Percentiles rank a stretch among this genome's conserved stretches.
phyloP scores from a whole-genome alignment of 225 moss, liverwort and hornwort species.

The Lunularia cruciata region DNA sequence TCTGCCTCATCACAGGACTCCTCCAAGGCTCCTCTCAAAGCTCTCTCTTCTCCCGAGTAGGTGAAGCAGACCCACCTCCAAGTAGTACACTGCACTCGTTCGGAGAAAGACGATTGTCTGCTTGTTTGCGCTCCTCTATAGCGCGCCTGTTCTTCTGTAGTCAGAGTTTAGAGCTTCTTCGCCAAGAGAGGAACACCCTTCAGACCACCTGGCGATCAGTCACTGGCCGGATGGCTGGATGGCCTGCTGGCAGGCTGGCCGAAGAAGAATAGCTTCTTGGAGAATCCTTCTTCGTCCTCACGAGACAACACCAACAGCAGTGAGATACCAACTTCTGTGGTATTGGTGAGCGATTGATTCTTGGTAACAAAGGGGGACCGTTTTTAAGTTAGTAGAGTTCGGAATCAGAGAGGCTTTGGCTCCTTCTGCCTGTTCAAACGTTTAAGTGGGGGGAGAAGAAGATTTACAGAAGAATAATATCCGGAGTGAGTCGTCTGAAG shows the following conservation, averaged over 20 bases:
- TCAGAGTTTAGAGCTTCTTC: too few relatives aligned
- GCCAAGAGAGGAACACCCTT: too few relatives aligned
- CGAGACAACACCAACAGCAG: neutral
- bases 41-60: too few relatives aligned
- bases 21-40: too few relatives aligned
- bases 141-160: too few relatives aligned
- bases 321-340: neutral
- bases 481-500: neutral
- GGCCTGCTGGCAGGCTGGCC: neutral
- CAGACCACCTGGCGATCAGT: too few relatives aligned
- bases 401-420: neutral
- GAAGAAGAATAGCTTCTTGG: conserved; percentile 5
- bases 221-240: too few relatives aligned
- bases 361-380: neutral
- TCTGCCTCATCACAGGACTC: too few relatives aligned
- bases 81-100: too few relatives aligned
- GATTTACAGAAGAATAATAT: neutral
- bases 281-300: neutral
- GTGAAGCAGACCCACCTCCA: too few relatives aligned
- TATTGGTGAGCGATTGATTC: neutral
- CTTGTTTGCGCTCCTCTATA: too few relatives aligned
- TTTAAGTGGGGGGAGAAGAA: neutral
- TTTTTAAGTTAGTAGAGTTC: neutral
- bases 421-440: neutral
- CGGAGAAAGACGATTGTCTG: too few relatives aligned